Evolutionary conservation across 2,329 filamentous ascomycete genomes (phyloP).

Genomic region (Cladorrhinum sp.): DNA sequence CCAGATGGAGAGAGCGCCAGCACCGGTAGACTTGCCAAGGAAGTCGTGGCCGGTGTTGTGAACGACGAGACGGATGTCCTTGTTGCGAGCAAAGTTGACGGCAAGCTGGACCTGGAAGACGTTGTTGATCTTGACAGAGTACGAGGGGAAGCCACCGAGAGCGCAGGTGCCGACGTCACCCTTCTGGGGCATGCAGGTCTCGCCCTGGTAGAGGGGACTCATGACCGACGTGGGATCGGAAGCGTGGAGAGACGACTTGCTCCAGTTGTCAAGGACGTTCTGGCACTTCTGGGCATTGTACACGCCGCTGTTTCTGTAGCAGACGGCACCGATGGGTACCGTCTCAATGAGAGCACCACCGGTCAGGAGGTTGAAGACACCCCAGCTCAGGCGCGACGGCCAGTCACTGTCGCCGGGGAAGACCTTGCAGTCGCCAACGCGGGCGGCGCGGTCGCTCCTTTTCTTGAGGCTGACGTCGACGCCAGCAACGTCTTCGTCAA

Average conservation of each 20-base stretch:
- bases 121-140: conserved; percentile 38
- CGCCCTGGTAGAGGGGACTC: conserved; percentile 34
- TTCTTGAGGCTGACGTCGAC: not conserved
- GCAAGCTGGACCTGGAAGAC: conserved; percentile 39
- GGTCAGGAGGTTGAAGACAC: conserved; percentile 27
- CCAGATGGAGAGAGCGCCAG: conserved; percentile 34
- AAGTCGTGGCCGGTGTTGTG: conserved; percentile 55
- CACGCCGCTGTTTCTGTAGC: conserved; percentile 31
- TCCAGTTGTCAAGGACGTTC: conserved; percentile 29
- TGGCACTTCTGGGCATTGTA: conserved; percentile 33
- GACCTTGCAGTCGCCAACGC: conserved; percentile 29
- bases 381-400: conserved; percentile 32
- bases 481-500: conserved; percentile 19
- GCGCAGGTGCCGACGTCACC: conserved; percentile 31
- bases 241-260: conserved; percentile 24
- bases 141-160: conserved; percentile 37
- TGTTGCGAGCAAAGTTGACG: conserved; percentile 41
- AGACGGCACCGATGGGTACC: conserved; percentile 34
- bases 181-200: conserved; percentile 34
- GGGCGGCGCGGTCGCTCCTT: conserved; percentile 1
- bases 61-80: conserved; percentile 37
- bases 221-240: conserved; percentile 33
- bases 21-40: conserved; percentile 37
- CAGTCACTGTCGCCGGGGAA: conserved; percentile 32
- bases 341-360: conserved; percentile 35